Evolutionary conservation across 1,139 yeast species (phyloP).

Genomic region (Arxiozyma telluris): DNA sequence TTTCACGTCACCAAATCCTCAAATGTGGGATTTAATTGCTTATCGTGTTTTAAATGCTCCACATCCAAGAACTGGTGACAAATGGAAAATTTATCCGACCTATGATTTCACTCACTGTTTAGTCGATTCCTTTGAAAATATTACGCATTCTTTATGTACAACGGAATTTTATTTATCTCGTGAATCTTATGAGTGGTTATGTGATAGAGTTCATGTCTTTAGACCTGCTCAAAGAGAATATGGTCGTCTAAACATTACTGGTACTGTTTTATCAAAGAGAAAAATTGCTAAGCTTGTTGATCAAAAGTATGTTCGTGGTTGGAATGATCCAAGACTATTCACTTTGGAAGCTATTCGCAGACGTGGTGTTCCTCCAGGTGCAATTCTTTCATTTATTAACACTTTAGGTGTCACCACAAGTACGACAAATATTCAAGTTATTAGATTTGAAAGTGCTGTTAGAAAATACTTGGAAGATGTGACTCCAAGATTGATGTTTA

Average conservation of each 20-base stretch:
- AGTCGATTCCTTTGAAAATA: slow-evolving; percentile 94
- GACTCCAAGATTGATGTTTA: slow-evolving; percentile 92
- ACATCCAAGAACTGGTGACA: slow-evolving; percentile 93
- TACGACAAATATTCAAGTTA: slow-evolving; percentile 81
- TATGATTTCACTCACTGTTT: slow-evolving; percentile 98
- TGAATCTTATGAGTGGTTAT: slow-evolving; percentile 96
- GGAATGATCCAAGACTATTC: slow-evolving; percentile 97
- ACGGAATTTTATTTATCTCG: slow-evolving; percentile 87
- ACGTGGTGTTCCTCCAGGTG: slow-evolving; percentile 99
- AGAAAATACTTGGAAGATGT: slow-evolving; percentile 81
- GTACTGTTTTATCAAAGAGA: slow-evolving; percentile 89
- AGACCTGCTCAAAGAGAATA: slow-evolving; percentile 98
- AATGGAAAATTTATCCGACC: slow-evolving; percentile 97
- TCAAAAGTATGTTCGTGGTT: slow-evolving; percentile 75
- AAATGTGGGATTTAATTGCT: slow-evolving; percentile 99
- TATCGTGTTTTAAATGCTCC: slow-evolving; percentile 87
- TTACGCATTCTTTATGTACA: slow-evolving; percentile 90
- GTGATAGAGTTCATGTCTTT: slow-evolving; percentile 89
- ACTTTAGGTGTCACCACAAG: slow-evolving; percentile 95
- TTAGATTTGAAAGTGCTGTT: slow-evolving; percentile 82
- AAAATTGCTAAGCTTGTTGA: slow-evolving; percentile 89
- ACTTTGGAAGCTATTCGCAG: slow-evolving; percentile 92
- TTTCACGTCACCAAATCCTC: slow-evolving; percentile 84
- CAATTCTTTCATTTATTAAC: slow-evolving; percentile 83
- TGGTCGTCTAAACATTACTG: slow-evolving; percentile 91